Evolutionary conservation across 768 basidiomycete species (phyloP).

Genomic region (Lactarius indigo): DNA sequence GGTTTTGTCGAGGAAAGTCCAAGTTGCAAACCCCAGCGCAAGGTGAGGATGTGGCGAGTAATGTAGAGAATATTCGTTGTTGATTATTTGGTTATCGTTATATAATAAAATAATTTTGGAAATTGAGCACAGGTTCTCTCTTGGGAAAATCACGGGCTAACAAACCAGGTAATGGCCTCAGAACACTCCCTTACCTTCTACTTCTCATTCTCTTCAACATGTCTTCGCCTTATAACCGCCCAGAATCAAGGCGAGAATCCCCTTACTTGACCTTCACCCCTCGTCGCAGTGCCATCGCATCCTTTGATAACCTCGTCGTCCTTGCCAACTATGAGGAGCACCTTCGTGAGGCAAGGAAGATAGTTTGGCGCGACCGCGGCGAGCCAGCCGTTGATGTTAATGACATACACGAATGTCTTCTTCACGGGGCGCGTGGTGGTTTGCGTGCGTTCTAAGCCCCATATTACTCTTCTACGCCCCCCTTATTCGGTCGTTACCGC

Average conservation of each 20-base stretch:
- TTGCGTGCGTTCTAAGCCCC: slow-evolving; percentile 49
- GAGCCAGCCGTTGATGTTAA: slow-evolving; percentile 68
- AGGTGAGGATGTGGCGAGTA: background rate
- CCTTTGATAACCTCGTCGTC: slow-evolving; percentile 81
- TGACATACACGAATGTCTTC: slow-evolving; percentile 60
- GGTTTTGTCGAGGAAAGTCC: slow-evolving; percentile 11
- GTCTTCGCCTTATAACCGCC: slow-evolving; percentile 6
- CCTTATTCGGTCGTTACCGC: background rate
- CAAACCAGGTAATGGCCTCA: background rate
- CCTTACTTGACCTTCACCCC: slow-evolving; percentile 52
- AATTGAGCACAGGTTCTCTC: too few relatives aligned
- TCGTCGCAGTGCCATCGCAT: slow-evolving; percentile 53
- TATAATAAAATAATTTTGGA: background rate
- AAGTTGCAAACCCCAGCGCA: background rate
- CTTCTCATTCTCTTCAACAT: background rate
- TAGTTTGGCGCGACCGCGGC: slow-evolving; percentile 79
- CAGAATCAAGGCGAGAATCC: slow-evolving; percentile 26
- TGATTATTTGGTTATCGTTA: background rate
- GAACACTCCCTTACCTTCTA: background rate
- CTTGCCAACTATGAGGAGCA: slow-evolving; percentile 82
- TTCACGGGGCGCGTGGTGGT: slow-evolving; percentile 69
- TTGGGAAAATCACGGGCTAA: background rate
- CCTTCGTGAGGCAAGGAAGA: slow-evolving; percentile 66
- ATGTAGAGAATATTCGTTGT: background rate
- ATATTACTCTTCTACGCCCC: background rate